phyloP scores from a whole-genome alignment of 768 basidiomycete species.

The Pleurotus platypus region DNA sequence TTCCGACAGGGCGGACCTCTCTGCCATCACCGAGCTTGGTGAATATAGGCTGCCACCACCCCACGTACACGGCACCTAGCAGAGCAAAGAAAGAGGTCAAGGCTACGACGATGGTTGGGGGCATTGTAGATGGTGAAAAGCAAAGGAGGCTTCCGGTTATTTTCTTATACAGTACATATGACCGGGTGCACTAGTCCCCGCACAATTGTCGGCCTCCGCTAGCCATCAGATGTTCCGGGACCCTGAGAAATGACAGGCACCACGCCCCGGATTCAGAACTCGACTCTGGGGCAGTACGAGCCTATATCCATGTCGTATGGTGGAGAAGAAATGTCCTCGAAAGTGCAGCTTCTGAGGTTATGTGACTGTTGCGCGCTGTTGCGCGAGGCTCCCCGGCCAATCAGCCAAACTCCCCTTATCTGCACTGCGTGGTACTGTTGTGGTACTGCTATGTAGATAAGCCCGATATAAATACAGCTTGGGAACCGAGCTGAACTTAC shows the following conservation, averaged over 20 bases:
- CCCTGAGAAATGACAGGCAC: too few species aligned
- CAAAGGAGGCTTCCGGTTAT: neutral
- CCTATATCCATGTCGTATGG: neutral
- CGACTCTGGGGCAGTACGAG: neutral
- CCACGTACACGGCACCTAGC: conserved; percentile 41
- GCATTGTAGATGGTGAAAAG: conserved; percentile 1
- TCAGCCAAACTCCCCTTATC: neutral
- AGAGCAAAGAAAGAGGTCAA: conserved; percentile 21
- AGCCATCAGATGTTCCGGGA: too few species aligned
- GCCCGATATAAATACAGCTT: neutral
- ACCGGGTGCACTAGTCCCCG: neutral
- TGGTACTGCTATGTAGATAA: neutral
- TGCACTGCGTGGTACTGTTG: neutral
- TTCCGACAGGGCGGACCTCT: conserved; percentile 39
- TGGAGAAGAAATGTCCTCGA: too few species aligned
- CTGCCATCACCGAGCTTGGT: conserved; percentile 40
- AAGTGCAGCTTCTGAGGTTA: too few species aligned
- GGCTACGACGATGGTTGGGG: conserved; percentile 3
- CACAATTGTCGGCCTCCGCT: too few species aligned
- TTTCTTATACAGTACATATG: neutral
- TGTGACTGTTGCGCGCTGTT: too few species aligned
- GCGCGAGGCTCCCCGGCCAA: neutral
- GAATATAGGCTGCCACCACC: conserved; percentile 45
- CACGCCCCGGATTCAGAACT: neutral
- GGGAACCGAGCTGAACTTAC: neutral